Evolutionary conservation across 176 grass and related monocot genomes (phyloP).

Genomic region (maize (Zea mays)): DNA sequence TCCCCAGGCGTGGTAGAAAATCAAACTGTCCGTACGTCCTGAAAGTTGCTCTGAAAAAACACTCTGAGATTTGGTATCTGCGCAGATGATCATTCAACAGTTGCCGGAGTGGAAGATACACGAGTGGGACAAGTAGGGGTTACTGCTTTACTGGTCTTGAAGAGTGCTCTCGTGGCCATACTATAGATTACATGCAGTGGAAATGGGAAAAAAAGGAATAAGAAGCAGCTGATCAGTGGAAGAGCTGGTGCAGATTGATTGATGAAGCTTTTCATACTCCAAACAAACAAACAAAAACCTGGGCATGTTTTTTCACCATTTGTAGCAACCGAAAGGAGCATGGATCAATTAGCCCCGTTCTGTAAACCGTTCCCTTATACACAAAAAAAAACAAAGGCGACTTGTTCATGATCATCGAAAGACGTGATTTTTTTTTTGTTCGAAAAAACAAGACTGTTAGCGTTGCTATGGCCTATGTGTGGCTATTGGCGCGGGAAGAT

Average conservation of each 20-base stretch:
- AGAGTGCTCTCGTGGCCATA: too few species aligned
- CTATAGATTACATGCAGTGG: too few species aligned
- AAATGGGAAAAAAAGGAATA: background rate
- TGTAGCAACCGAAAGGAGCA: background rate
- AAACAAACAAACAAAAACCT: background rate
- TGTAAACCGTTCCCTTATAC: constrained; percentile 5
- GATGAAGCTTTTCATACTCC: background rate
- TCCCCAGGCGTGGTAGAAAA: background rate
- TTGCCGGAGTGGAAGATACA: constrained; percentile 89
- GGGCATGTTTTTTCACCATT: background rate
- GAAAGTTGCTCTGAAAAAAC: background rate
- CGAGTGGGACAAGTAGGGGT: constrained; percentile 58
- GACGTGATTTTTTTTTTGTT: background rate
- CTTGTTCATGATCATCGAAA: background rate
- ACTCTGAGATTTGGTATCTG: background rate
- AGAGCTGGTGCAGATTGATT: background rate
- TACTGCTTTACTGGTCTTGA: too few species aligned
- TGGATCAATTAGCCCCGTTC: background rate
- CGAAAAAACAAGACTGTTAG: background rate
- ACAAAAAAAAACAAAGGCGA: background rate
- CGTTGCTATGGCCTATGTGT: background rate
- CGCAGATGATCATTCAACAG: constrained; percentile 87
- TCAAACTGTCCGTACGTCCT: background rate
- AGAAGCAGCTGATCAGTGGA: constrained; percentile 16
- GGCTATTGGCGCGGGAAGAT: too few species aligned